Evolutionary conservation across 2,329 filamentous ascomycete genomes (phyloP), one percentile per base, ranked within the genome.

Genomic region (Cytospora piceae): DNA sequence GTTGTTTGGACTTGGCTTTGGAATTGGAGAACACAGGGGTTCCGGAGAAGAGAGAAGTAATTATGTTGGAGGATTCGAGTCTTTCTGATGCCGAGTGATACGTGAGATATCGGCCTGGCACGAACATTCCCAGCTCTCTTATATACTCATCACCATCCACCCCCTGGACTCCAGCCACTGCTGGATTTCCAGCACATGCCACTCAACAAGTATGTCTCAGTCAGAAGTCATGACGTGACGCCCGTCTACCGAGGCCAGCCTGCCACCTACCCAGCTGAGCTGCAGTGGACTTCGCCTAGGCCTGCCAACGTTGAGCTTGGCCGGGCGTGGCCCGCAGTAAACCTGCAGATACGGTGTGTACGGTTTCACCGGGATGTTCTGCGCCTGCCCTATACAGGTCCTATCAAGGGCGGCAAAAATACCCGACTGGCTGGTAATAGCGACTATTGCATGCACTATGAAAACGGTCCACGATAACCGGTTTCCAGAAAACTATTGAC

Each of bases 391-490:
- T 6, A 55, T 29, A 14, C 14, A 24, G 22, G 39, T 57, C 53
- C 53, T 51, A 63, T 20, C 27, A n/a, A 29, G 39, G 39, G n/a
- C 29, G 17, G 27, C 27, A n/a, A 32, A 22, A 22, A 17, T 37
- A 63, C 53, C 60, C 60, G 60, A 63, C 29, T 63, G 60, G 60
- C 15, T 17, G 29, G 39, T n/a, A 31, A 52, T 31, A 42, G 31
- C 15, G 61, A 63, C 61, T 63, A 63, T 63, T 57, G 4, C 53
- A 51, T 63, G 61, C 61, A 57, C 31, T 29, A 52, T n/a, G 29
- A 52, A 3, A 14, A 20, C 11, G 53, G 34, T 39, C 39, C 39
- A 31, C 15, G 22, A 22, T 24, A 32, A 32, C 53, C n/a, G 22
- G 29, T 22, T 49, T 49, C n/a, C 14, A 49, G 3, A 49, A 24